phyloP scores from a whole-genome alignment of 140 eudicot species.

The Ambrosia hybrid region DNA sequence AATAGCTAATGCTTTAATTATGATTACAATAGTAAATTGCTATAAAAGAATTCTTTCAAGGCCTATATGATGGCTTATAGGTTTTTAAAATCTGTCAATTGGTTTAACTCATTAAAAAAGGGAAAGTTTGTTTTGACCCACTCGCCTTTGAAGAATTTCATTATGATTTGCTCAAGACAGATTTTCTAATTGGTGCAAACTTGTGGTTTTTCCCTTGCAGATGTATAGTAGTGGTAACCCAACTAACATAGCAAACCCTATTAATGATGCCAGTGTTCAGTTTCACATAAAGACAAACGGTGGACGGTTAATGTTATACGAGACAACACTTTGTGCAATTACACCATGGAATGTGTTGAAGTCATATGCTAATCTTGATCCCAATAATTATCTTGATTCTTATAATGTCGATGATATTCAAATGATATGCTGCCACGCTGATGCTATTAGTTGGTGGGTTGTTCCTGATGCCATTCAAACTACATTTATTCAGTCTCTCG shows the following conservation, averaged over 20 bases:
- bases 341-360: constrained; percentile 56
- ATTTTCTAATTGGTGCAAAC: constrained; percentile 14
- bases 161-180: not conserved
- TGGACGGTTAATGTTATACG: constrained; percentile 75
- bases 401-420: constrained; percentile 79
- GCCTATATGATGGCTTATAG: too few relatives aligned
- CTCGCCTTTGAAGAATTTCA: not conserved
- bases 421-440: constrained; percentile 84
- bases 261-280: constrained; percentile 89
- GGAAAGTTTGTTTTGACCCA: not conserved
- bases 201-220: constrained; percentile 43
- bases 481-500: constrained; percentile 61
- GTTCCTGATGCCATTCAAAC: constrained; percentile 75
- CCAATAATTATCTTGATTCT: constrained; percentile 62
- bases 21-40: too few relatives aligned
- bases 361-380: constrained; percentile 54
- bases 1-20: too few relatives aligned
- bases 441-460: constrained; percentile 86
- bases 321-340: constrained; percentile 80
- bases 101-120: too few relatives aligned
- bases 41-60: too few relatives aligned
- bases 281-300: constrained; percentile 75
- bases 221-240: constrained; percentile 99
- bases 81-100: too few relatives aligned
- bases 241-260: constrained; percentile 93